Base-by-base conservation (phyloP, 129 eudicot genomes). In the Apium graveolens region DNA sequence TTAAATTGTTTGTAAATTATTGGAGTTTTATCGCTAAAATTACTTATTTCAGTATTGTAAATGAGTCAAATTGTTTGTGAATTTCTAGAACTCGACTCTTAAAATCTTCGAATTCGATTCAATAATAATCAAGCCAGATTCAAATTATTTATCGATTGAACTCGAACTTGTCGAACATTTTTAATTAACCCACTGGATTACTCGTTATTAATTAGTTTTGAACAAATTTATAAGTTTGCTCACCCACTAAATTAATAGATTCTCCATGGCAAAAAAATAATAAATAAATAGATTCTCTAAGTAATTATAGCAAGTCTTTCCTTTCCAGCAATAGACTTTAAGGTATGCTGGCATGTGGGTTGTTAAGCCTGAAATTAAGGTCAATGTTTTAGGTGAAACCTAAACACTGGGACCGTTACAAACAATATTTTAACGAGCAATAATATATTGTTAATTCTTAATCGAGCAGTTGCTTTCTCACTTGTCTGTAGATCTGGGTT, bases 381-480 rank as follows among this genome's bases (percentile, higher is more conserved):
- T 60, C 68, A n/a, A 60, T 60, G 68, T 26, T 60, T 26, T 60
- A 60, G 68, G 68, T 60, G 68, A 60, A 60, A 60, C 68, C 68
- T n/a, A 60, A 26, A 10, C 68, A 10, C 4, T n/a, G 32, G 68
- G 34, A 26, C 68, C 34, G 12, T 11, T 60, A n/a, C 31, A n/a
- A 11, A 2, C 14, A 17, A 6, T 9, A 55, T 2, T 0, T 24
- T 57, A 8, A 9, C n/a, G 9, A 57, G n/a, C 65, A 9, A 24
- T 57, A 24, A 57, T 24, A 57, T 24, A n/a, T 57, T 57, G 65
- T 57, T 57, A 57, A 57, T 7, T 24, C 31, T 24, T 8, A 57
- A n/a, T 24, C 62, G 3, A 57, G 31, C 65, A 57, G 26, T n/a
- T 24, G 14, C 65, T 57, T n/a, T 57, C 65, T 57, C 31, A 55